Conservation (phyloP, 2,329 filamentous ascomycete genomes). For the Tothia fuscella region DNA sequence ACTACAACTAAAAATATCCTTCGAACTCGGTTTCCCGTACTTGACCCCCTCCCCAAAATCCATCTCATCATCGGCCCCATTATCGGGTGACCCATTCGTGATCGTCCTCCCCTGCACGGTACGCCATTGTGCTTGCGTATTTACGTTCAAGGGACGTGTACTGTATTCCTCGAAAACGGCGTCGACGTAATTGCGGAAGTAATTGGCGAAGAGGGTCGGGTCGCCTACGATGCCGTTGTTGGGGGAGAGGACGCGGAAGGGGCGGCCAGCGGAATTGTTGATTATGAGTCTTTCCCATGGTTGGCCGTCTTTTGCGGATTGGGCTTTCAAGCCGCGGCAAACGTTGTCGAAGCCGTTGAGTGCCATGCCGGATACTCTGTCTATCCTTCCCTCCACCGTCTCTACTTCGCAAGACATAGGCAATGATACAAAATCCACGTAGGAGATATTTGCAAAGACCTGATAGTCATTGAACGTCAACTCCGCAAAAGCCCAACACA, state of each 20-base stretch:
- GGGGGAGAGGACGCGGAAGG: slow-evolving; percentile 31
- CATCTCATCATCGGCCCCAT: too few species aligned
- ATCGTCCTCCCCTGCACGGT: slow-evolving; percentile 43
- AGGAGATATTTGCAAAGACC: slow-evolving; percentile 48
- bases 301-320: slow-evolving; percentile 40
- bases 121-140: slow-evolving; percentile 52
- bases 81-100: too few species aligned
- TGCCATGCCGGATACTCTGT: slow-evolving; percentile 45
- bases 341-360: slow-evolving; percentile 37
- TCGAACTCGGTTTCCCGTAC: slow-evolving; percentile 46
- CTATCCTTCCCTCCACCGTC: slow-evolving; percentile 25
- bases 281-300: slow-evolving; percentile 52
- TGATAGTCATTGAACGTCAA: slow-evolving; percentile 37
- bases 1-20: slow-evolving; percentile 56
- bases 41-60: slow-evolving; percentile 33
- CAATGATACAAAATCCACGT: slow-evolving; percentile 60
- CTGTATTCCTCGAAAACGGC: slow-evolving; percentile 40
- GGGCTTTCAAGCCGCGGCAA: slow-evolving; percentile 24
- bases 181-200: slow-evolving; percentile 40
- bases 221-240: slow-evolving; percentile 36
- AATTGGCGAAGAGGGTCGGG: slow-evolving; percentile 39
- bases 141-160: slow-evolving; percentile 14
- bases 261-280: slow-evolving; percentile 19
- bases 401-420: slow-evolving; percentile 34
- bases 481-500: slow-evolving; percentile 35